Evolutionary conservation across 2,329 filamentous ascomycete species (phyloP).

Genomic region (Aspergillus novofumigatus): DNA sequence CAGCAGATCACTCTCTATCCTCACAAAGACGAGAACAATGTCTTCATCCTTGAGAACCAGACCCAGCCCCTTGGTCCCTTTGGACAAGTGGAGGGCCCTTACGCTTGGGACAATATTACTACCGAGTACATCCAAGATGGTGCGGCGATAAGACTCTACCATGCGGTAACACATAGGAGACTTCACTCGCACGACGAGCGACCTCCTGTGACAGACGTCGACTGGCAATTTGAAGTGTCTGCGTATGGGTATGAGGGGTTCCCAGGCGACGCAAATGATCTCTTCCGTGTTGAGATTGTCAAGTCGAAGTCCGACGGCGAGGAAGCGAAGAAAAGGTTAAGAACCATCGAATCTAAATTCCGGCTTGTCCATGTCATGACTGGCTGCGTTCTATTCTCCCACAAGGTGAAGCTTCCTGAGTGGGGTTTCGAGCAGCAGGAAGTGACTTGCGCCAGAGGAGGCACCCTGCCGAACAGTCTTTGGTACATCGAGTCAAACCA

Average conservation of each 20-base stretch:
- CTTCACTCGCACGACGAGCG: constrained; percentile 93
- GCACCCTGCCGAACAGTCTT: constrained; percentile 89
- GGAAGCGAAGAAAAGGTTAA: constrained; percentile 74
- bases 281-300: constrained; percentile 91
- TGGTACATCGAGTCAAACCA: constrained; percentile 95
- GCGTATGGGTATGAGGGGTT: constrained; percentile 98
- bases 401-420: constrained; percentile 97
- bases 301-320: constrained; percentile 78
- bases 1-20: constrained; percentile 98
- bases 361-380: constrained; percentile 94
- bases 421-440: constrained; percentile 99
- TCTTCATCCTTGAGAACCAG: constrained; percentile 92
- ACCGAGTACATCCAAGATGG: constrained; percentile 71
- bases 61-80: constrained; percentile 79
- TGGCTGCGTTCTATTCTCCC: constrained; percentile 91
- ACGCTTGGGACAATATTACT: constrained; percentile 77
- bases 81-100: constrained; percentile 74
- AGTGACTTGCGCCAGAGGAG: constrained; percentile 91
- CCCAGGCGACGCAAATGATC: constrained; percentile 91
- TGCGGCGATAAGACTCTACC: constrained; percentile 75
- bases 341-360: constrained; percentile 97
- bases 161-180: constrained; percentile 75
- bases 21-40: constrained; percentile 98
- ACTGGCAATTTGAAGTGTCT: constrained; percentile 95
- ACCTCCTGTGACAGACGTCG: constrained; percentile 76